Evolutionary conservation across 108 stramenopile species (phyloP).

Genomic region (Skeletonema grethae): DNA sequence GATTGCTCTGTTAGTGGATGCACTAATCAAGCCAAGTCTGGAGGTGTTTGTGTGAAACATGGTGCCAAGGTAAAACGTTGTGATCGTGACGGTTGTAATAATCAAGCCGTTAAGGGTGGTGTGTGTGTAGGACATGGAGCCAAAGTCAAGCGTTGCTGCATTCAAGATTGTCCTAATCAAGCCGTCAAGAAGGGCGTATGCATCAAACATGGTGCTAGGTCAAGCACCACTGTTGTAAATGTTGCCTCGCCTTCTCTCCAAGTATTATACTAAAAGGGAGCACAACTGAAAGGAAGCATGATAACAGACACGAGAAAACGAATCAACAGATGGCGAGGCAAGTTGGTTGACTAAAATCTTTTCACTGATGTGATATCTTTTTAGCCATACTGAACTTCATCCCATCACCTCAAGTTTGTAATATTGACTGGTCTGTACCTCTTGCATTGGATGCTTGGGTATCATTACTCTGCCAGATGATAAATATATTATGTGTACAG

Average conservation of each 20-base stretch:
- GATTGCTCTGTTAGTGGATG: neutral
- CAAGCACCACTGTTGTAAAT: neutral
- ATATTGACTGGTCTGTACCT: neutral
- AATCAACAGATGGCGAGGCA: neutral
- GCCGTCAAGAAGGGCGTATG: constrained; percentile 7
- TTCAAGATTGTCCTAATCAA: neutral
- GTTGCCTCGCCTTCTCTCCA: neutral
- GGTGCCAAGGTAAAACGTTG: constrained; percentile 4
- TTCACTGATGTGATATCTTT: too few species aligned
- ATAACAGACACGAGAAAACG: neutral
- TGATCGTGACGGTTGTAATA: neutral
- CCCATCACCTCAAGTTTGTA: neutral
- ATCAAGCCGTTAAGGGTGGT: constrained; percentile 4
- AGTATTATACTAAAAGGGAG: neutral
- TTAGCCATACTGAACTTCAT: too few species aligned
- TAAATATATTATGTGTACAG: neutral
- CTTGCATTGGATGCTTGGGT: neutral
- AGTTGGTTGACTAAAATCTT: neutral
- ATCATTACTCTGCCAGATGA: neutral
- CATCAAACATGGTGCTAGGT: constrained; percentile 2
- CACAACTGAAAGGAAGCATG: neutral
- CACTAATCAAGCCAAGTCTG: constrained; percentile 11
- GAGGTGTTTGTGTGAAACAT: constrained; percentile 8
- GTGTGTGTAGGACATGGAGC: constrained; percentile 6
- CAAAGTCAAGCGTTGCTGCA: neutral